Conservation (phyloP, 371 early-diverging fungal species). For the Batkoa obscura region DNA sequence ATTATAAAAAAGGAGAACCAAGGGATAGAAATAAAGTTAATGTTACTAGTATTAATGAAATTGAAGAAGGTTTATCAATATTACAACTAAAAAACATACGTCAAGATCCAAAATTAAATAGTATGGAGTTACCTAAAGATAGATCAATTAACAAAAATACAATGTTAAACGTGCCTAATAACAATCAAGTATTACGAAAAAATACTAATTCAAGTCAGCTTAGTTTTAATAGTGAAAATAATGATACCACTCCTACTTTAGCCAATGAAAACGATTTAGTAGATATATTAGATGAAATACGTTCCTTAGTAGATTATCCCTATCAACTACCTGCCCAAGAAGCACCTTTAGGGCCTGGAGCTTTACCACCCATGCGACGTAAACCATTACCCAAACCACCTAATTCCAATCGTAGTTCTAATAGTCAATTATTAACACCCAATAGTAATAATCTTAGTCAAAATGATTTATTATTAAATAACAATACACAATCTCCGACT, state of each 20-base stretch:
- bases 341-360: background rate
- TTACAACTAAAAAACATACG: background rate
- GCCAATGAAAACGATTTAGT: conserved; percentile 3
- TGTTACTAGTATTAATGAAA: background rate
- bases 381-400: conserved; percentile 2
- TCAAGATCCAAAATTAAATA: background rate
- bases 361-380: conserved; percentile 1
- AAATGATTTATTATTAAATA: no score
- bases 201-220: no score
- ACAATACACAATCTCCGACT: background rate
- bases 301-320: conserved; percentile 3
- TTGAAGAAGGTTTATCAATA: conserved; percentile 5
- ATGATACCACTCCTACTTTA: background rate
- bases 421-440: background rate
- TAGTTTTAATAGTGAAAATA: background rate
- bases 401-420: background rate
- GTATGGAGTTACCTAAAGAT: background rate
- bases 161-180: background rate
- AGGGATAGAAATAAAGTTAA: background rate
- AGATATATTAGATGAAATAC: conserved; percentile 2
- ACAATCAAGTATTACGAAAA: background rate
- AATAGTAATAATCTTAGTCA: no score
- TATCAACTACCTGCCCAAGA: background rate
- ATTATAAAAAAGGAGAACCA: background rate
- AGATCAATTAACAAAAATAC: background rate